These are phyloP conservation scores for Pyrenochaeta sp. DNA, from an alignment of 2,329 filamentous ascomycete species.

Conservation along the genomic window DNA sequence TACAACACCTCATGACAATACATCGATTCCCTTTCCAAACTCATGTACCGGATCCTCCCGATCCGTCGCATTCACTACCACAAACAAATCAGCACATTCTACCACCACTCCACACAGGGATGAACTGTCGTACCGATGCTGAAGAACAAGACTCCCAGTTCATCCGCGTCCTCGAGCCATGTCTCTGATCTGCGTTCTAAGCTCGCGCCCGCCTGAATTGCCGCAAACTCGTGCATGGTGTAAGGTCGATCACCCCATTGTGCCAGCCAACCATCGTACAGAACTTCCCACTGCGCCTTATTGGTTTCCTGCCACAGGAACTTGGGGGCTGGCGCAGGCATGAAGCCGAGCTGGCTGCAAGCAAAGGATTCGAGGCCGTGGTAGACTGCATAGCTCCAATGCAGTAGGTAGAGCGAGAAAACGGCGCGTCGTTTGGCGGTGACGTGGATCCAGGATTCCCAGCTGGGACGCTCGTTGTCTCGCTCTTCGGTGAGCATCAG, in stretches of 20 bases:
- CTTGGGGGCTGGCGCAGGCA: conserved; percentile 52
- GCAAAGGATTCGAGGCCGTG: conserved; percentile 45
- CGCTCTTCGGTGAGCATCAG: conserved; percentile 49
- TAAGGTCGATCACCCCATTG: conserved; percentile 46
- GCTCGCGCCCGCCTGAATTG: conserved; percentile 35
- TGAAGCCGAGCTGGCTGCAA: conserved; percentile 49
- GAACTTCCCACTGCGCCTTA: conserved; percentile 43
- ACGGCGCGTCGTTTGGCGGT: conserved; percentile 63
- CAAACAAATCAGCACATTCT: conserved; percentile 4
- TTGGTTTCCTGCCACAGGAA: conserved; percentile 50
- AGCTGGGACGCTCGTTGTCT: conserved; percentile 40
- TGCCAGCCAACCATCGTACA: conserved; percentile 46
- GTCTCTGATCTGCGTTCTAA: conserved; percentile 47
- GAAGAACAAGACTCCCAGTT: conserved; percentile 53
- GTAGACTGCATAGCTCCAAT: conserved; percentile 53
- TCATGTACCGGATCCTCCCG: conserved; percentile 8
- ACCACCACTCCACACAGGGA: conserved; percentile 24
- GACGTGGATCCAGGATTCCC: conserved; percentile 56
- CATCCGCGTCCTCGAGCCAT: conserved; percentile 56
- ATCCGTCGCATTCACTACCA: conserved; percentile 23
- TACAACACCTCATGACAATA: background rate
- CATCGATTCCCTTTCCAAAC: conserved; percentile 5
- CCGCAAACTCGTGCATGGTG: conserved; percentile 5
- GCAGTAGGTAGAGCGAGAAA: conserved; percentile 46
- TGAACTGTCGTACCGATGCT: conserved; percentile 43